Base-by-base conservation (phyloP, 495 filamentous ascomycete genomes). In the Trypethelium eluteriae region DNA sequence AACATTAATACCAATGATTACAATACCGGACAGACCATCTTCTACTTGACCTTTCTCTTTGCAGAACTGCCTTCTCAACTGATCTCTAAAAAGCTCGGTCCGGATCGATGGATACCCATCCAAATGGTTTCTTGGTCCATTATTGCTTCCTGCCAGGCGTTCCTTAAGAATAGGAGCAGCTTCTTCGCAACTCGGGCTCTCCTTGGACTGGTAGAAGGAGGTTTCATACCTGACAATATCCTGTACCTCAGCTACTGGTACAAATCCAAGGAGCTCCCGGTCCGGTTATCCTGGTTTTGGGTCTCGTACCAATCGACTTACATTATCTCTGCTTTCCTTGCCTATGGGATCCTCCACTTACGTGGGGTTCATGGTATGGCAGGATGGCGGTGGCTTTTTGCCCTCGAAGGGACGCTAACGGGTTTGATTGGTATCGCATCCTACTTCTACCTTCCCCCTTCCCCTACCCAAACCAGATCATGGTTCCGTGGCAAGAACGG, bases 21-120 rank as follows among this genome's bases (percentile, higher is more conserved):
- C 75, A 79, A 82, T 67, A 79, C 78, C 63, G 69, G 69, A 35
- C 69, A 70, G 38, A 66, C 69, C 11, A 80, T 83, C 63, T 82
- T 81, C 66, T 75, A 81, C 2, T 71, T 76, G 0, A 72, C 73
- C 16, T 82, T 83, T 68, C 71, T 83, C 9, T 68, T 74, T 2
- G 80, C 81, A 10, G 80, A 83, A 67, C 70, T 83, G 35, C 81
- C 81, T 1, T 76, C 74, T n/a, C 78, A 78, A 14, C 77, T 84
- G 4, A 74, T 83, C 50, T 78, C 76, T 65, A 83, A 84, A 73
- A 83, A 81, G 73, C 67, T 93, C 35, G 92, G 92, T 0, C 90
- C 91, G 0, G 91, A 95, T 73, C 82, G 84, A 39, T 95, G 91
- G 89, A 93, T 96, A 63, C 90, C 91, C 0, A 77, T 87, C 38